Percentiles rank a stretch among this genome's conserved stretches.
phyloP scores from a whole-genome alignment of 257 asterid species.

The Solanum peruvianum region DNA sequence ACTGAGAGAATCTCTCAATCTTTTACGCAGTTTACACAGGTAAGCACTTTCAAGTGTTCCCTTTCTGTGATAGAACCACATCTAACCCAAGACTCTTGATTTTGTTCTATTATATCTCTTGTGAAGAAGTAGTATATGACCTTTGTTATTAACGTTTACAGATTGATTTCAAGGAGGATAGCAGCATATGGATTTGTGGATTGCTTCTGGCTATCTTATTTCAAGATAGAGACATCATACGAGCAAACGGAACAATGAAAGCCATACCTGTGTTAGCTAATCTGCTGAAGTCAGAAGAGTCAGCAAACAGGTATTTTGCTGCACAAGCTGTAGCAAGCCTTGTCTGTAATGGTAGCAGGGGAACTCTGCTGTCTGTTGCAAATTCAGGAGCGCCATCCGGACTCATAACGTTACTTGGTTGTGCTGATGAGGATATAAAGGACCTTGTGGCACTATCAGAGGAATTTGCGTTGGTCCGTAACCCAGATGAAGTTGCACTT shows the following conservation, averaged over 20 bases:
- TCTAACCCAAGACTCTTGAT: not conserved
- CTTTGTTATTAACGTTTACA: slow-evolving; percentile 12
- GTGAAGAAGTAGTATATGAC: not conserved
- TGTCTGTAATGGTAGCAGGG: slow-evolving; percentile 97
- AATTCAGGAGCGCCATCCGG: slow-evolving; percentile 94
- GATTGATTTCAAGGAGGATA: slow-evolving; percentile 81
- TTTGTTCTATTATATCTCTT: not conserved
- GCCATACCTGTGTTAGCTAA: slow-evolving; percentile 74
- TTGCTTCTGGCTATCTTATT: slow-evolving; percentile 67
- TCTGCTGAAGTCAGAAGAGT: slow-evolving; percentile 80
- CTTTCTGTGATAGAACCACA: not conserved
- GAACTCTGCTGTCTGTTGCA: slow-evolving; percentile 96
- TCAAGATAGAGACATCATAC: slow-evolving; percentile 81
- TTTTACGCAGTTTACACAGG: slow-evolving; percentile 59
- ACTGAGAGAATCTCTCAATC: slow-evolving; percentile 71
- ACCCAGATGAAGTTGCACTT: slow-evolving; percentile 94
- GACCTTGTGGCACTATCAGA: slow-evolving; percentile 83
- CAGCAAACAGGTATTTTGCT: slow-evolving; percentile 84
- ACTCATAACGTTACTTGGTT: slow-evolving; percentile 85
- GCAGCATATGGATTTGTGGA: slow-evolving; percentile 80
- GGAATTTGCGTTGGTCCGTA: slow-evolving; percentile 63
- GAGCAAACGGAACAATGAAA: slow-evolving; percentile 78
- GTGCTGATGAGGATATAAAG: slow-evolving; percentile 67
- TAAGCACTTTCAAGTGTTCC: slow-evolving; percentile 1
- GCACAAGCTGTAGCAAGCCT: slow-evolving; percentile 95